Percentiles rank a stretch among this genome's conserved stretches.
phyloP scores from a whole-genome alignment of 2,329 filamentous ascomycete genomes.

The Phialophora expanda region DNA sequence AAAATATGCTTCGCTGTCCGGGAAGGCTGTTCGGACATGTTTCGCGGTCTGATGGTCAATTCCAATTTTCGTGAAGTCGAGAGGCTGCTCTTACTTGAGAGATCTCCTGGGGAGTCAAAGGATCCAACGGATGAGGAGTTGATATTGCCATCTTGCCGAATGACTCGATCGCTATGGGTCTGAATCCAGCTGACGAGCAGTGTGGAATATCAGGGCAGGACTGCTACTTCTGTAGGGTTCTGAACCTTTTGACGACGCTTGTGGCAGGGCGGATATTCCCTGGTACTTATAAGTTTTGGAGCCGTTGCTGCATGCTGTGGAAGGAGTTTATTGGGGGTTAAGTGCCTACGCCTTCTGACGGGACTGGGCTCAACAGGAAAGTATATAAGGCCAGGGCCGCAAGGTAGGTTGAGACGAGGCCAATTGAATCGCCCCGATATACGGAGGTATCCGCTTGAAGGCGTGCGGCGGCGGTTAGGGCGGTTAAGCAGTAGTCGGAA shows the following conservation, averaged over 20 bases:
- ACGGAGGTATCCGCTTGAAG: slow-evolving; percentile 29
- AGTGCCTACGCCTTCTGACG: slow-evolving; percentile 24
- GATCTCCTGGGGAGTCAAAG: slow-evolving; percentile 44
- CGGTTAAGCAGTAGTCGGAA: slow-evolving; percentile 20
- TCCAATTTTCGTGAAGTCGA: background rate
- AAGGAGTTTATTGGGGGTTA: background rate
- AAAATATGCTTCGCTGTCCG: slow-evolving; percentile 49
- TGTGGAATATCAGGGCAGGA: background rate
- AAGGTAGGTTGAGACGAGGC: slow-evolving; percentile 23
- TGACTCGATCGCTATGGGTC: background rate
- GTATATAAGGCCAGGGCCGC: slow-evolving; percentile 8
- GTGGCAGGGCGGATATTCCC: background rate
- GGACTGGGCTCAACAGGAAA: slow-evolving; percentile 21
- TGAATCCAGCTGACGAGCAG: background rate
- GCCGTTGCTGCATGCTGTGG: slow-evolving; percentile 13
- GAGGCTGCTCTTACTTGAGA: slow-evolving; percentile 35
- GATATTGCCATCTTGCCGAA: slow-evolving; percentile 19
- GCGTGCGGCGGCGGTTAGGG: no score
- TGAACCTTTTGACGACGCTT: background rate
- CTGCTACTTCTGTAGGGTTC: background rate
- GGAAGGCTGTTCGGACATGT: slow-evolving; percentile 46
- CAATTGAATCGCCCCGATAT: background rate
- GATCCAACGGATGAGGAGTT: slow-evolving; percentile 43
- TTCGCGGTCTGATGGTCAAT: slow-evolving; percentile 39
- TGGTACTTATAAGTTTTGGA: background rate